Base-by-base conservation (phyloP, 331 rosid genomes). In the Malus hybrid region DNA sequence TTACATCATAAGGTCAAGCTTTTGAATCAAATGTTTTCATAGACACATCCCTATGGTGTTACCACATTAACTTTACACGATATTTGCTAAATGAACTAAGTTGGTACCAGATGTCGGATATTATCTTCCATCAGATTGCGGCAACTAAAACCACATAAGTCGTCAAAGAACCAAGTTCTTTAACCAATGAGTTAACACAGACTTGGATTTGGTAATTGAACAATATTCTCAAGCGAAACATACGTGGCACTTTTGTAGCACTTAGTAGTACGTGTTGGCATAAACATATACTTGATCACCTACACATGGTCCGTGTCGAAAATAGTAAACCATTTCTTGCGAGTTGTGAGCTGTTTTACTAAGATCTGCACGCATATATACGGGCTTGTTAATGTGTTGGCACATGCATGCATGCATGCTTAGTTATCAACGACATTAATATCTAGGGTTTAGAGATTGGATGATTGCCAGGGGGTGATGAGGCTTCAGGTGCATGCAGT, bases 231-330 rank as follows among this genome's bases (percentile, higher is more conserved):
- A 48, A 75, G 57, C 29, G 52, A 65, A 44, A 68, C 33, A 19
- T 34, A 29, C 68, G 75, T 70, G 82, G 74, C 76, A 55, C 50
- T 63, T 32, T 4, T 39, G 46, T 44, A 18, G 22, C 64, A 53
- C 44, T 34, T 55, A 52, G 32, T 19, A 71, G 56, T 30, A 34
- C 78, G 81, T 76, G 71, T 62, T 66, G 24, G 58, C 36, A 24
- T 66, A 29, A 74, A 29, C 76, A 52, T 56, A 61, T 28, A 10
- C 7, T 16, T 8, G 24, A 10, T 11, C 11, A 30, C 1, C 26
- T 33, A 28, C 29, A 50, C 30, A 16, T 61, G 63, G 68, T 84
- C 74, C 84, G 79, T 80, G 88, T 78, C 77, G 68, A 75, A 71
- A 68, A 75, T 24, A 46, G 57, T 14, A 78, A 66, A 58, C 76